A percentile compares a stretch with the other conserved stretches of the same genome.
phyloP scores from a whole-genome alignment of 2,329 filamentous ascomycete species.

The Diaporthe amygdali region DNA sequence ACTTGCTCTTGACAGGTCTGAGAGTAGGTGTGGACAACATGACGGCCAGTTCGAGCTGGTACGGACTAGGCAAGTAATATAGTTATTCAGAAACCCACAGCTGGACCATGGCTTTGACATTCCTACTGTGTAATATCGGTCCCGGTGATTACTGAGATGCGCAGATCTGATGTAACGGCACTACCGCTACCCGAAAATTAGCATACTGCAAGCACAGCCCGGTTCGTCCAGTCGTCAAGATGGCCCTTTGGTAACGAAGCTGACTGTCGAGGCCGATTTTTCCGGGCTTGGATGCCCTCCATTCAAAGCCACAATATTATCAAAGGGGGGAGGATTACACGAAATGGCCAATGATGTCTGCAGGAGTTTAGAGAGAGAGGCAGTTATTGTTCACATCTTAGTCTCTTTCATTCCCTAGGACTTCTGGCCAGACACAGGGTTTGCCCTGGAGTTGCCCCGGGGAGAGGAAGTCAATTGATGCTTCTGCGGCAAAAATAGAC shows the following conservation, averaged over 20 bases:
- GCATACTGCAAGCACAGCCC: background rate
- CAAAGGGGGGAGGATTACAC: slow-evolving; percentile 4
- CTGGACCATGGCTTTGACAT: background rate
- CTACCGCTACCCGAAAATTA: slow-evolving; percentile 5
- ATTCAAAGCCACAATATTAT: background rate
- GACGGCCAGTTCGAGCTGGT: background rate
- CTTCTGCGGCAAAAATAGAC: slow-evolving; percentile 1
- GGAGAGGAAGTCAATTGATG: slow-evolving; percentile 3
- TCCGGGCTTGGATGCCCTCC: background rate
- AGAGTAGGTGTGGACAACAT: background rate
- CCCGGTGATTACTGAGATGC: slow-evolving; percentile 2
- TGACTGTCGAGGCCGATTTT: background rate
- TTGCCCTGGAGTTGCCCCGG: background rate
- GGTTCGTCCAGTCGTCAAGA: background rate
- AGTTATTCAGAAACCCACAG: background rate
- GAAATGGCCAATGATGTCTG: background rate
- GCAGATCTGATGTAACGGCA: background rate
- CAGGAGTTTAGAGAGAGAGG: background rate
- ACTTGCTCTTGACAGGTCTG: background rate
- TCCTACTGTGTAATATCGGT: background rate
- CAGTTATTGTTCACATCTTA: background rate
- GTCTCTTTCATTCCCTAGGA: background rate
- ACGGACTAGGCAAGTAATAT: background rate
- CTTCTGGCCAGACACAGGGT: background rate
- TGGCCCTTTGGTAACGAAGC: background rate